Evolutionary conservation across 768 basidiomycete species (phyloP).

Genomic region (Tricholoma matsutake): DNA sequence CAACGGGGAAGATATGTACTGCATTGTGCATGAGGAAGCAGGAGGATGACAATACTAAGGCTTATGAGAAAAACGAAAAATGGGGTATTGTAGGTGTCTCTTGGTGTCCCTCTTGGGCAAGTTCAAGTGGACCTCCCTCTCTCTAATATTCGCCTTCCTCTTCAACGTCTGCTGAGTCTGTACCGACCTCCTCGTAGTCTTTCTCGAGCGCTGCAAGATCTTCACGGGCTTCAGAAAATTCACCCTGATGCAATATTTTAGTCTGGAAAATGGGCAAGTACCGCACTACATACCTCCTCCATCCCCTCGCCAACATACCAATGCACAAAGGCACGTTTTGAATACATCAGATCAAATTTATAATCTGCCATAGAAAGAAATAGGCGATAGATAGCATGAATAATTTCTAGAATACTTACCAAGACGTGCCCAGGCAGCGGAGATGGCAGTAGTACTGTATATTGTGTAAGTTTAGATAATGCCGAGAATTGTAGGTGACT

Average conservation of each 20-base stretch:
- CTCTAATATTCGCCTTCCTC: conserved; percentile 60
- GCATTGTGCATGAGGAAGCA: conserved; percentile 2
- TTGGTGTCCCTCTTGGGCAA: conserved; percentile 8
- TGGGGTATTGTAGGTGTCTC: conserved; percentile 18
- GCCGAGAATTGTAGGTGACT: conserved; percentile 16
- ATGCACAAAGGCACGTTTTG: conserved; percentile 88
- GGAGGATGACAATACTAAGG: conserved; percentile 5
- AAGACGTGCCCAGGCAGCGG: conserved; percentile 89
- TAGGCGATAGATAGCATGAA: conserved; percentile 10
- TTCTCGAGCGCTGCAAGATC: conserved; percentile 97
- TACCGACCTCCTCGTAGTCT: conserved; percentile 89
- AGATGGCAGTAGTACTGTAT: conserved; percentile 83
- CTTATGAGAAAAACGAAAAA: conserved; percentile 9
- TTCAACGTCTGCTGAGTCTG: conserved; percentile 71
- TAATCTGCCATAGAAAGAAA: conserved; percentile 52
- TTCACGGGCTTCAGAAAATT: conserved; percentile 97
- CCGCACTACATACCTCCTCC: conserved; percentile 69
- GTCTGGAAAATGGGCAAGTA: not conserved
- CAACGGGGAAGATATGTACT: conserved; percentile 8
- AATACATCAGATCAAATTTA: conserved; percentile 98
- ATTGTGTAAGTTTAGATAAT: not conserved
- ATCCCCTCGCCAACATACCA: conserved; percentile 99
- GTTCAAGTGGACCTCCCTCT: conserved; percentile 6
- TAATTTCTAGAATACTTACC: conserved; percentile 33
- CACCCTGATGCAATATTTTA: conserved; percentile 50